Conservation (phyloP, 2,329 filamentous ascomycete genomes). For the Periconia macrospinosa region DNA sequence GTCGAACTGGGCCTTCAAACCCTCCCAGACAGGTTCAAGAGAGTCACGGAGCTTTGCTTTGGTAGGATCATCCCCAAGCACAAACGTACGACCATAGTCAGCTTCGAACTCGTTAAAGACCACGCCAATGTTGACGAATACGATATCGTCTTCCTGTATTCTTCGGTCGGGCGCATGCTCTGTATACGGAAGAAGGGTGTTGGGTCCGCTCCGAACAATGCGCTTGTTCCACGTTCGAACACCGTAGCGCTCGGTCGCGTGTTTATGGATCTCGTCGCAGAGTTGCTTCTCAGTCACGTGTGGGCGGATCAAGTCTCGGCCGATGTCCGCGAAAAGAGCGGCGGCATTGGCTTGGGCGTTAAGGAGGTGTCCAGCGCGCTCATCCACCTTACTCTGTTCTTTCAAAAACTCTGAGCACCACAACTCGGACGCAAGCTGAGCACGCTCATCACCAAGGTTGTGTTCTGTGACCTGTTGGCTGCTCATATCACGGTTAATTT, state of each 20-base stretch:
- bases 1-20: constrained; percentile 47
- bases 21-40: constrained; percentile 51
- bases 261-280: constrained; percentile 52
- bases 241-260: constrained; percentile 47
- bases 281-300: constrained; percentile 53
- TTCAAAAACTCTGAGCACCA: background rate
- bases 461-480: background rate
- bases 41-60: constrained; percentile 51
- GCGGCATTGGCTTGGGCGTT: constrained; percentile 53
- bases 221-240: constrained; percentile 58
- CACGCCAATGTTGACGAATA: constrained; percentile 56
- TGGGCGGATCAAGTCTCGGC: constrained; percentile 48
- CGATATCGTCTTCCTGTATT: constrained; percentile 50
- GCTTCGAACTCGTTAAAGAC: constrained; percentile 59
- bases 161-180: constrained; percentile 55
- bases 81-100: constrained; percentile 57
- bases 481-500: background rate
- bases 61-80: constrained; percentile 51
- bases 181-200: constrained; percentile 52
- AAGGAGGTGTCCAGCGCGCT: constrained; percentile 31
- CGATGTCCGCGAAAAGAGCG: constrained; percentile 53
- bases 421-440: background rate
- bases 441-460: background rate
- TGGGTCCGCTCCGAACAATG: constrained; percentile 53
- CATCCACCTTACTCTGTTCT: background rate